Base-by-base conservation (phyloP, 2,329 filamentous ascomycete species). In the Aspergillus ochraceus region DNA sequence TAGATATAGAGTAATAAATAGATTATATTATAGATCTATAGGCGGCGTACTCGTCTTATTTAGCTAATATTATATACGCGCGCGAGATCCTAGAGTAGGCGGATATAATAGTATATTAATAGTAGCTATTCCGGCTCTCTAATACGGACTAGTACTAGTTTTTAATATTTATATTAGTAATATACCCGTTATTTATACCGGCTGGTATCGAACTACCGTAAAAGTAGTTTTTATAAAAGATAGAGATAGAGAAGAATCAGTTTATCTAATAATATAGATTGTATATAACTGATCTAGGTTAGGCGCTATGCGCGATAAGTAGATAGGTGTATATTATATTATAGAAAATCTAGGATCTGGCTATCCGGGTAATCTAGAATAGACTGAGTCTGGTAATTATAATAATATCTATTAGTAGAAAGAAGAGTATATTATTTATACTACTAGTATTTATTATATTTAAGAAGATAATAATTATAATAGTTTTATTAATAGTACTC, bases 11-110 rank as follows among this genome's bases (percentile, higher is more conserved):
- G 46, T 17, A 60, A 24, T 63, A 26, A 49, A 32, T 55, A 5
- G 12, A 53, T 6, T 3, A 60, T 45, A 62, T 64, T 36, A 11
- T 49, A 0, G 32, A 64, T 42, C 39, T 59, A 14, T 11, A 64
- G n/a, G 53, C 54, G 1, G 53, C 46, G 9, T 9, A 56, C 26
- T 56, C 14, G 10, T 30, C 20, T 2, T 24, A 56, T 24, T 6
- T 42, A 8, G 46, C 46, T 2, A 46, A 29, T 0, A 50, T 50
- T 17, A 42, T 56, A 22, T 56, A 56, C 19, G 6, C n/a, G n/a
- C n/a, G 30, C 14, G n/a, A 32, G 17, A 30, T 52, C 17, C 20
- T 52, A 32, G 26, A 52, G 26, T 11, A 42, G 29, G 29, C 29
- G 3, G 50, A 29, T 14, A 52, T 19, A 11, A 52, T 32, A 12